Percentiles rank a stretch among this genome's conserved stretches.
These are phyloP conservation scores for Tetragonia tetragonoides DNA, from an alignment of 148 eudicot genomes.

Conservation along the genomic window DNA sequence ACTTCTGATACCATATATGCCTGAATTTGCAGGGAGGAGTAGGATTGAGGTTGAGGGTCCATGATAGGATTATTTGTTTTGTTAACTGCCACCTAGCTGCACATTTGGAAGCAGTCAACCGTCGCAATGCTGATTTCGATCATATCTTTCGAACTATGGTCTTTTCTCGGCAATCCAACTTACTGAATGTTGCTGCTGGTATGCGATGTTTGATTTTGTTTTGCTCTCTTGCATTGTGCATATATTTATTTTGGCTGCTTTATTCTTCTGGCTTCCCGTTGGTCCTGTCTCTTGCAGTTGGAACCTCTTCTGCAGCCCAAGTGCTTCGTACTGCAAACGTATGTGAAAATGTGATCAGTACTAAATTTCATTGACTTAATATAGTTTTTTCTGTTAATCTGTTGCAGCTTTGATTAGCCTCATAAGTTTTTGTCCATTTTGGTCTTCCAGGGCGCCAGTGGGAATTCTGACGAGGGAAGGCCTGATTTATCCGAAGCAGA, in stretches of 20 bases:
- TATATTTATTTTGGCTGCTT: constrained; percentile 84
- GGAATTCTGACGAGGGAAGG: constrained; percentile 63
- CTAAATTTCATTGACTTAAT: not conserved
- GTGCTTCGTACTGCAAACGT: constrained; percentile 56
- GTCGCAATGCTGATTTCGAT: constrained; percentile 92
- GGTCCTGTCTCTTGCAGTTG: constrained; percentile 79
- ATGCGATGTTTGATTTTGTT: constrained; percentile 66
- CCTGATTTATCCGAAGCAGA: constrained; percentile 95
- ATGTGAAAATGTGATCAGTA: constrained; percentile 20
- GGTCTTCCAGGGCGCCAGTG: constrained; percentile 40
- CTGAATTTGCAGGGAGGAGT: constrained; percentile 82
- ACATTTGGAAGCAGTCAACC: constrained; percentile 92
- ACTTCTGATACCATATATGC: constrained; percentile 8
- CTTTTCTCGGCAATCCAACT: constrained; percentile 72
- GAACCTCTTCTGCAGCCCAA: constrained; percentile 69
- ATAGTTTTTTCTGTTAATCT: not conserved
- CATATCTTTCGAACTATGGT: constrained; percentile 81
- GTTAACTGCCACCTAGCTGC: constrained; percentile 96
- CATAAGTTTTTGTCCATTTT: constrained; percentile 16
- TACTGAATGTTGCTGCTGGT: constrained; percentile 85
- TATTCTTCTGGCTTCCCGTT: constrained; percentile 70
- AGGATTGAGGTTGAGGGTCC: constrained; percentile 91
- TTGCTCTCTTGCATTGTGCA: constrained; percentile 76
- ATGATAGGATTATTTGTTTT: constrained; percentile 86
- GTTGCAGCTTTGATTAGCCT: constrained; percentile 8